These are phyloP conservation scores for Bacterosira constricta DNA, from an alignment of 108 stramenopile species.

Conservation along the genomic window DNA sequence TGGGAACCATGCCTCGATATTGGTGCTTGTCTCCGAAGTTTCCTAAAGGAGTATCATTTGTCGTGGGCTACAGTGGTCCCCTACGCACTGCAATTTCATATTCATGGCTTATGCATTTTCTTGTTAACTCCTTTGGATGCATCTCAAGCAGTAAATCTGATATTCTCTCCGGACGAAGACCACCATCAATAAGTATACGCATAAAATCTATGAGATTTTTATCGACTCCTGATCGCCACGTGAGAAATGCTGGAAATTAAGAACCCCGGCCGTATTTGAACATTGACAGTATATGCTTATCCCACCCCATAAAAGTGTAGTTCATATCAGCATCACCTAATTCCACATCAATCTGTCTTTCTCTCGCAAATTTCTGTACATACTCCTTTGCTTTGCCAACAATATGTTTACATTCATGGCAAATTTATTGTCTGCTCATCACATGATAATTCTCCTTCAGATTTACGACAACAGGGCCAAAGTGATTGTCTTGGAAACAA, in stretches of 20 bases:
- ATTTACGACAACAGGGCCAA: slow-evolving; percentile 14
- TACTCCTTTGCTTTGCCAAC: background rate
- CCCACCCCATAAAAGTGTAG: slow-evolving; percentile 38
- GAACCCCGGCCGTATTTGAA: slow-evolving; percentile 10
- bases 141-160: slow-evolving; percentile 26
- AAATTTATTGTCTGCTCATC: slow-evolving; percentile 8
- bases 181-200: slow-evolving; percentile 37
- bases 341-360: background rate
- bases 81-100: background rate
- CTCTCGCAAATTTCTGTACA: background rate
- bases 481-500: slow-evolving; percentile 26
- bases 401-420: slow-evolving; percentile 5
- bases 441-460: slow-evolving; percentile 22
- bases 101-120: slow-evolving; percentile 7
- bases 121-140: slow-evolving; percentile 15
- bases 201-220: slow-evolving; percentile 34
- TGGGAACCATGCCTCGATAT: too few species aligned
- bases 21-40: too few species aligned
- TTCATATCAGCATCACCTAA: background rate
- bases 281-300: background rate
- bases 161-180: slow-evolving; percentile 20
- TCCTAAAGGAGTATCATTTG: too few species aligned
- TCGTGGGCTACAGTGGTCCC: too few species aligned
- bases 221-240: slow-evolving; percentile 23
- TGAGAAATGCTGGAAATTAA: slow-evolving; percentile 44